Evolutionary conservation across 805 yeast species (phyloP), one percentile per base, ranked within the genome.

Genomic region (Candida chilensis): DNA sequence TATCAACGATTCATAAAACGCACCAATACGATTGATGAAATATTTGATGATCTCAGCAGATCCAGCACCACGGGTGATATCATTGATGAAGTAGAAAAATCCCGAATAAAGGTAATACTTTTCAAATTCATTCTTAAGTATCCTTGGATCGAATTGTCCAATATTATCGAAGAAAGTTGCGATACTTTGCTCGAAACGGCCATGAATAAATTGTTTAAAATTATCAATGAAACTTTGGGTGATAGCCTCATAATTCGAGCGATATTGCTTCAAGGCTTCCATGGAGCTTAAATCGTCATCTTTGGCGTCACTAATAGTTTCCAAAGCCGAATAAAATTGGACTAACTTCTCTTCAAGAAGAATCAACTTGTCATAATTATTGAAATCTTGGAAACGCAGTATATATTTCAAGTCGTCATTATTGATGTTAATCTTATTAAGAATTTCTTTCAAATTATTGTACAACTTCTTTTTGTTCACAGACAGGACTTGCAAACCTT

Each of bases 401-500:
- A 85, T 52, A 15, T 58, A 49, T 6, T 50, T 48, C 31, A 84
- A 54, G 12, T 76, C 77, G 1, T 55, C 54, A 12, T 71, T 71
- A 37, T 77, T 76, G 17, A 86, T 62, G 33, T 78, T 71, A 6
- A 83, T 81, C n/a, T 84, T 79, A 29, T 70, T 68, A 37, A 87
- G 54, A 27, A 87, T 64, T n/a, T 67, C 72, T 24, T 71, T 71
- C 32, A 87, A 64, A 36, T 84, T 87, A 28, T 68, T 72, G 64
- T 77, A 79, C 16, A 87, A 59, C n/a, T 67, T 49, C 43, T 83
- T 84, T 50, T 82, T 83, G 54, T 88, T 88, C 27, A 84, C 76
- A 4, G 90, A 74, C 40, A 78, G 78, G 5, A 88, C 79, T 52
- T 88, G 96, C 12, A 86, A 53, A 29, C 95, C 95, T 42, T 80